Percentiles rank a stretch among this genome's conserved stretches.
Evolutionary conservation across 2,329 filamentous ascomycete species (phyloP).

Genomic region (Claviceps fusiformis): DNA sequence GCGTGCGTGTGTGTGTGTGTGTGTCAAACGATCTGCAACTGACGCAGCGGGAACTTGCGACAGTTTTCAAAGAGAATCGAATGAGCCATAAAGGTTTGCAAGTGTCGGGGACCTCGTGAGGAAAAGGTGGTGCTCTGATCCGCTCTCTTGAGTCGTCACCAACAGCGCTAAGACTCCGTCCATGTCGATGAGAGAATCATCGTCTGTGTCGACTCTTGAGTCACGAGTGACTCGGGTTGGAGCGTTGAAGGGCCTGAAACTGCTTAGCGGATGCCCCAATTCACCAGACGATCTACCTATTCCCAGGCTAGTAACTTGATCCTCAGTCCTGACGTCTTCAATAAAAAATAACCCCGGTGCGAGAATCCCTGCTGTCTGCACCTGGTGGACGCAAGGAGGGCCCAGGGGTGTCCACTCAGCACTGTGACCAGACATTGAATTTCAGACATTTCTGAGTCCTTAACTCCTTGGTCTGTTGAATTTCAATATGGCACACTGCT

Average conservation of each 20-base stretch:
- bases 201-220: background rate
- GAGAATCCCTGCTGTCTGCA: background rate
- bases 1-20: background rate
- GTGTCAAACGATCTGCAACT: background rate
- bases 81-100: background rate
- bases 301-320: background rate
- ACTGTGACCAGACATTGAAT: background rate
- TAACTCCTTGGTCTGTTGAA: background rate
- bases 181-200: background rate
- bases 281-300: background rate
- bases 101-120: background rate
- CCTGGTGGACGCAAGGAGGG: background rate
- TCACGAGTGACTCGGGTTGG: background rate
- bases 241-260: background rate
- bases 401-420: too few species aligned
- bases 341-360: background rate
- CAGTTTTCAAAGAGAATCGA: background rate
- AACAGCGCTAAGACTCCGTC: background rate
- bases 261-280: background rate
- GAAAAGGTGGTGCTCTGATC: background rate
- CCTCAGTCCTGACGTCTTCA: background rate
- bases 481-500: constrained; percentile 1
- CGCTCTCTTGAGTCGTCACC: background rate
- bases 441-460: background rate
- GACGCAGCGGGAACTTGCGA: background rate